These are phyloP conservation scores for Pistacia integerrima DNA, from an alignment of 345 rosid genomes.

Conservation along the genomic window DNA sequence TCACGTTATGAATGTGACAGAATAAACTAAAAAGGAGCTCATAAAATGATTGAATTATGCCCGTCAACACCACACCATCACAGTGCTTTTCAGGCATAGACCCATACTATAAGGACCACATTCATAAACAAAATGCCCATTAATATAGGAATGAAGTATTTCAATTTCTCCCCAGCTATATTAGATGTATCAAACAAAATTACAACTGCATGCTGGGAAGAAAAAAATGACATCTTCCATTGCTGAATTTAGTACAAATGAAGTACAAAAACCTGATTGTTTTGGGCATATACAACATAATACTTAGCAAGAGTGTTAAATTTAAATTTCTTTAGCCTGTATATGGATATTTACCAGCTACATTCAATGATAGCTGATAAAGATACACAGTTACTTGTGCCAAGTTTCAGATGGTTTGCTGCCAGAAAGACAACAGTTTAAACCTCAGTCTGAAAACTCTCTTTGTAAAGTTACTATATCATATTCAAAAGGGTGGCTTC, in stretches of 20 bases:
- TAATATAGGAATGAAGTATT: not conserved
- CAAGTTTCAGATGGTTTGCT: conserved; percentile 4
- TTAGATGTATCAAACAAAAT: not conserved
- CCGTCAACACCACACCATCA: not conserved
- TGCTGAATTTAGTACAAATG: not conserved
- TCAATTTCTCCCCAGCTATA: not conserved
- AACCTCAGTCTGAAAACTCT: not conserved
- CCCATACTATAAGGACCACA: not conserved
- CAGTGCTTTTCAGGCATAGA: not conserved
- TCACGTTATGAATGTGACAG: not conserved
- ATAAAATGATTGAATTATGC: not conserved
- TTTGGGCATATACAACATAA: not conserved
- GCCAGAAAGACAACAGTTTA: not conserved
- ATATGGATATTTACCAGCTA: not conserved
- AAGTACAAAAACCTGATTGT: too few species aligned
- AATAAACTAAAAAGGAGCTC: not conserved
- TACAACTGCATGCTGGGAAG: not conserved
- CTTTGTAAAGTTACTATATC: not conserved
- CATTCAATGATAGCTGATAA: not conserved
- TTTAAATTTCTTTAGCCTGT: not conserved
- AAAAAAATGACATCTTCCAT: not conserved
- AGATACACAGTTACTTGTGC: not conserved
- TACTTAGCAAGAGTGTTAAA: not conserved
- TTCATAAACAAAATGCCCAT: not conserved
- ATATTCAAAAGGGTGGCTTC: not conserved